phyloP scores from a whole-genome alignment of 331 rosid species.

The Phaseolus coccineus region DNA sequence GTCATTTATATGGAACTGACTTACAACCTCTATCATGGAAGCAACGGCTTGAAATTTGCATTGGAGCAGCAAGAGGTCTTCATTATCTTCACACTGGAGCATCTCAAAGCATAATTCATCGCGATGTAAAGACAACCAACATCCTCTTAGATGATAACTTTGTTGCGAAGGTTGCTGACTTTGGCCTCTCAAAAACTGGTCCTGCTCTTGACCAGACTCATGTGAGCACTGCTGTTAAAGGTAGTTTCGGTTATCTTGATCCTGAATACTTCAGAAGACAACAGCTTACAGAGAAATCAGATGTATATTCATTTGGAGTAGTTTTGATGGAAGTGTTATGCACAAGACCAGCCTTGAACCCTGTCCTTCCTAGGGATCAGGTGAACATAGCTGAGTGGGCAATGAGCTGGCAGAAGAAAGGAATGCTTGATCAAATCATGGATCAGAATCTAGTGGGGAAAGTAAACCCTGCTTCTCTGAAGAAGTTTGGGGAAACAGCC shows the following conservation, averaged over 20 bases:
- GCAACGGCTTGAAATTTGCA: conserved; percentile 93
- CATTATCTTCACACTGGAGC: conserved; percentile 98
- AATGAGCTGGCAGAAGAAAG: conserved; percentile 93
- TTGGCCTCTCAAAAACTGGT: conserved; percentile 94
- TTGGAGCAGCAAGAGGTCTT: conserved; percentile 96
- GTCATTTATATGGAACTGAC: conserved; percentile 92
- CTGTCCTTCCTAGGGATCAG: conserved; percentile 93
- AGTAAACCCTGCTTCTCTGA: conserved; percentile 84
- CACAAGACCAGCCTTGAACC: conserved; percentile 95
- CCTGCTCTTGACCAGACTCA: conserved; percentile 95
- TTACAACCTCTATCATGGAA: conserved; percentile 85
- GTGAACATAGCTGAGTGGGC: conserved; percentile 99
- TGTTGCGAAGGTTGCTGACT: conserved; percentile 97
- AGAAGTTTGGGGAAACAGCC: conserved; percentile 93
- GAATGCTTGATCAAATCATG: conserved; percentile 94
- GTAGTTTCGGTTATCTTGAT: conserved; percentile 97
- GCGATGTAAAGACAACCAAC: conserved; percentile 97
- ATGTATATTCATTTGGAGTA: conserved; percentile 96
- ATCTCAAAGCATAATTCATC: conserved; percentile 89
- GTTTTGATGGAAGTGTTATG: conserved; percentile 96
- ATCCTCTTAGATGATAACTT: conserved; percentile 92
- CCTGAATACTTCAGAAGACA: conserved; percentile 98
- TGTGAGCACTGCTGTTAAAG: conserved; percentile 98
- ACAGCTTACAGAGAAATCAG: conserved; percentile 96
- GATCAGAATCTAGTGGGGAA: conserved; percentile 82